phyloP scores from a whole-genome alignment of 108 stramenopile genomes.

The Nitzschia sp. region DNA sequence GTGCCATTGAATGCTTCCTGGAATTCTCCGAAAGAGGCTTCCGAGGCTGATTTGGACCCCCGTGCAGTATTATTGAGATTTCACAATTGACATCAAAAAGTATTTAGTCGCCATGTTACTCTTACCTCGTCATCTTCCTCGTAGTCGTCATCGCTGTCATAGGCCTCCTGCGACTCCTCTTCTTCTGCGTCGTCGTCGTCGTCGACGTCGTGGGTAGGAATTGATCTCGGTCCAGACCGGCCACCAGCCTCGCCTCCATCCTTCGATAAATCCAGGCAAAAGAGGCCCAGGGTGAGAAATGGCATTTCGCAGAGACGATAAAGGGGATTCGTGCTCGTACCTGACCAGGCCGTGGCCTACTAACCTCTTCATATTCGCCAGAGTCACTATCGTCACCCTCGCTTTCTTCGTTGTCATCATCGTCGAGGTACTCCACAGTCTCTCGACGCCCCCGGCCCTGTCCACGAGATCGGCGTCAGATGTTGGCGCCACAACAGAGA shows the following conservation, averaged over 20 bases:
- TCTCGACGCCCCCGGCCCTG: conserved; percentile 2
- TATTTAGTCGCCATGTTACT: not conserved
- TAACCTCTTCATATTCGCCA: conserved; percentile 5
- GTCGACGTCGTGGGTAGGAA: not conserved
- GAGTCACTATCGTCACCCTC: not conserved
- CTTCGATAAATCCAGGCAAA: no score
- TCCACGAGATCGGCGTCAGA: no score
- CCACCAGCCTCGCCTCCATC: no score
- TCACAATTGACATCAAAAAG: not conserved
- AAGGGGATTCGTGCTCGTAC: not conserved
- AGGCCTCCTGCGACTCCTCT: not conserved
- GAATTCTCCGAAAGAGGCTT: conserved; percentile 1
- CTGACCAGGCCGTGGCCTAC: not conserved
- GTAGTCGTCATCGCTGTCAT: conserved; percentile 18
- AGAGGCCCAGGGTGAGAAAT: no score
- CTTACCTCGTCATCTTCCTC: conserved; percentile 18
- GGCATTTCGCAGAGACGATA: no score
- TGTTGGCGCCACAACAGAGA: no score
- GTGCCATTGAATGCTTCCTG: not conserved
- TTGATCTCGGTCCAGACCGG: no score
- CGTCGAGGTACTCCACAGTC: not conserved
- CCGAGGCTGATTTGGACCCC: conserved; percentile 7
- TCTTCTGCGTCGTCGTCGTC: not conserved
- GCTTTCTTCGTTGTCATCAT: not conserved
- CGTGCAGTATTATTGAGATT: no score